Evolutionary conservation across 208 protist genomes (phyloP), one percentile per base, ranked within the genome.

Genomic region (Acanthamoeba triangularis): DNA sequence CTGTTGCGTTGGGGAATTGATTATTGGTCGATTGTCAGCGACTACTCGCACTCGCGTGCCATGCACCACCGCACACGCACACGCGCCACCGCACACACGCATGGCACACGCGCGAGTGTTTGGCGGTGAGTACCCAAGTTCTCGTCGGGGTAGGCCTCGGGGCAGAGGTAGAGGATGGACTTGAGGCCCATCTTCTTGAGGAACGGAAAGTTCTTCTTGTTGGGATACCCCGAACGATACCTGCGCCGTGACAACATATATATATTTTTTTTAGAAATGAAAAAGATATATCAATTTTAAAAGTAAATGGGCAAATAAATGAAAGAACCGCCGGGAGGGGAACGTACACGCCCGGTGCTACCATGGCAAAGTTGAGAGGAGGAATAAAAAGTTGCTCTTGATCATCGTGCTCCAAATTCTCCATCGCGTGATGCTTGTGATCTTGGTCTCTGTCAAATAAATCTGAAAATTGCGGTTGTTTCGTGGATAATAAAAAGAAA

Each of bases 121-220:
- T 16, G 18, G 72, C 7, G 16, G 11, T 30, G 61, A 0, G 72
- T 47, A 80, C 72, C 80, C 8, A 88, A 28, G 80, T 88, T 88
- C 80, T 88, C 87, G 20, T 76, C 85, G 30, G 85, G 91, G 20
- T 96, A 96, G 49, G 85, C 88, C 69, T 96, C 95, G 14, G 56
- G 65, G n/a, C 80, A 88, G 41, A 88, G 52, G 44, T 96, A 90
- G 10, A 99, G 94, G 69, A 99, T 99, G 61, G 98, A 99, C 90
- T 98, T 98, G 16, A 99, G 97, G 20, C 98, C 97, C 33, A 99
- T 95, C 33, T 98, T 98, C 56, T 99, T 98, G 0, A 99, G 97
- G 93, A 99, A 99, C 30, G 97, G 97, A 94, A 99, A 99, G 97
- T 99, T 99, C 94, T 99, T 99, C 95, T 98, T 98, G 49, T 99